phyloP scores from a whole-genome alignment of 345 rosid species.

The Passiflora organensis region DNA sequence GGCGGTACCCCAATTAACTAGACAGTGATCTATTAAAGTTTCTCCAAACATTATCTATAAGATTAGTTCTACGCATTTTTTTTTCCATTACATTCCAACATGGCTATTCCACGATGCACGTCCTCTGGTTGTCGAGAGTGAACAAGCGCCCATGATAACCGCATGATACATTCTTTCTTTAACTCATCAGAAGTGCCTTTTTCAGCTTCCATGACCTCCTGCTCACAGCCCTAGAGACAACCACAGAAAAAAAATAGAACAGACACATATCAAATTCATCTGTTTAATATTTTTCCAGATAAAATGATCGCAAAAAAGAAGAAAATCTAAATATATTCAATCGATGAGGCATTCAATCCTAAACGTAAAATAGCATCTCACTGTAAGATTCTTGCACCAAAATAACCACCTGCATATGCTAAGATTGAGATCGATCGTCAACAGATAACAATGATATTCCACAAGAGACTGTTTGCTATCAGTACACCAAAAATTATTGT shows the following conservation, averaged over 20 bases:
- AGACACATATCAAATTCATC: not conserved
- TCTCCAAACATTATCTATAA: too few species aligned
- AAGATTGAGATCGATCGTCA: too few species aligned
- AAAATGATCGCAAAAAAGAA: too few species aligned
- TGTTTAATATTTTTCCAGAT: too few species aligned
- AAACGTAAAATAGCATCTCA: not conserved
- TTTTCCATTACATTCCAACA: slow-evolving; percentile 55
- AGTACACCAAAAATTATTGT: too few species aligned
- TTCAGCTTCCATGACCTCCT: slow-evolving; percentile 55
- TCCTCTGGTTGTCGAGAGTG: slow-evolving; percentile 58
- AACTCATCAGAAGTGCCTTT: slow-evolving; percentile 42
- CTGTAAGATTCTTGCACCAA: too few species aligned
- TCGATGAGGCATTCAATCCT: not conserved
- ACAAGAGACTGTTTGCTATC: too few species aligned
- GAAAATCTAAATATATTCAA: not conserved
- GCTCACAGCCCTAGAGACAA: slow-evolving; percentile 56
- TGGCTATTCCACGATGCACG: slow-evolving; percentile 68
- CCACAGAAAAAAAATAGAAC: not conserved
- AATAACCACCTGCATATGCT: not conserved
- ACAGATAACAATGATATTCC: too few species aligned
- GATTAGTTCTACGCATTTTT: too few species aligned
- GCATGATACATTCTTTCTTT: slow-evolving; percentile 53
- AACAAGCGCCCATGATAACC: slow-evolving; percentile 83
- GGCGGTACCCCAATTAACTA: too few species aligned
- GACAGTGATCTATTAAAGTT: too few species aligned